Evolutionary conservation across 768 basidiomycete species (phyloP).

Genomic region (Lentinula lateritia): DNA sequence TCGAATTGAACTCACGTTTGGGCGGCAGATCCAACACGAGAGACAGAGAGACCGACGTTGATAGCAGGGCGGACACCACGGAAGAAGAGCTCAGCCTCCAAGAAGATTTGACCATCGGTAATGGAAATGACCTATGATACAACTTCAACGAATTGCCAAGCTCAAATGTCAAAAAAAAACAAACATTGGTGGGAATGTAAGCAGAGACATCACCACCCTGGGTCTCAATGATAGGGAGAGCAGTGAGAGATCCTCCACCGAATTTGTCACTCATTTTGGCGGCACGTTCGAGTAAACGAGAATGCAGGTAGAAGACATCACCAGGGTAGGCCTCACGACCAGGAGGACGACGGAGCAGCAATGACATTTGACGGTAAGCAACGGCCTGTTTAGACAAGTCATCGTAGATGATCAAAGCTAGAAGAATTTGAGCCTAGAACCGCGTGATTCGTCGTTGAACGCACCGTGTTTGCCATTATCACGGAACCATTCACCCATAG

Average conservation of each 20-base stretch:
- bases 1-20: slow-evolving; percentile 73
- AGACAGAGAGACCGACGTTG: slow-evolving; percentile 99
- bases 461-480: slow-evolving; percentile 99
- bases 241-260: slow-evolving; percentile 97
- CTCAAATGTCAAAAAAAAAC: slow-evolving; percentile 18
- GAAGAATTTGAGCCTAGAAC: slow-evolving; percentile 8
- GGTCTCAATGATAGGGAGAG: slow-evolving; percentile 98
- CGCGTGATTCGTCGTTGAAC: neutral
- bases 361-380: slow-evolving; percentile 99
- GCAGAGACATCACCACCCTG: slow-evolving; percentile 99
- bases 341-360: slow-evolving; percentile 98
- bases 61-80: slow-evolving; percentile 99
- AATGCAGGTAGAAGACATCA: slow-evolving; percentile 99
- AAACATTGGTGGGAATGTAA: slow-evolving; percentile 91
- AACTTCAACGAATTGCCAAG: neutral
- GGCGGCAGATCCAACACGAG: slow-evolving; percentile 99
- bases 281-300: slow-evolving; percentile 98
- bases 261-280: slow-evolving; percentile 99
- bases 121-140: slow-evolving; percentile 89
- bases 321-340: slow-evolving; percentile 99
- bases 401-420: slow-evolving; percentile 95
- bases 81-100: slow-evolving; percentile 99
- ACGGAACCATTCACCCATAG: slow-evolving; percentile 99
- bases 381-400: slow-evolving; percentile 99
- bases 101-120: slow-evolving; percentile 99